A percentile compares a stretch with the other conserved stretches of the same genome.
Conservation (phyloP, 2,329 filamentous ascomycete genomes). For the Aspergillus tanneri region DNA sequence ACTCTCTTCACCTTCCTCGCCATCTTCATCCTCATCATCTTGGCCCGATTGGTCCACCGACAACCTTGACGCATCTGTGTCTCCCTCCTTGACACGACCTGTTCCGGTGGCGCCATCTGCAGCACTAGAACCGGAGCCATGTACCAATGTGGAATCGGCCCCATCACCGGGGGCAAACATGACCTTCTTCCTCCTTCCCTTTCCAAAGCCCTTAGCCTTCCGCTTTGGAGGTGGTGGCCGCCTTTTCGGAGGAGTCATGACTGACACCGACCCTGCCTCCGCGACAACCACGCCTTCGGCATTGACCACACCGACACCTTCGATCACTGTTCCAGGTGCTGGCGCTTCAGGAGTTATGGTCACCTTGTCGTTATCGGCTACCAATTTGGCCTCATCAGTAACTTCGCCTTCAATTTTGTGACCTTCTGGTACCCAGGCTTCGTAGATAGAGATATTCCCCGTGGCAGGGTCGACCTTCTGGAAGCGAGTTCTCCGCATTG, state of each 20-base stretch:
- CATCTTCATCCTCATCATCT: conserved; percentile 50
- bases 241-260: conserved; percentile 54
- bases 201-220: conserved; percentile 75
- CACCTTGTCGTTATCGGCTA: conserved; percentile 42
- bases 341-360: conserved; percentile 44
- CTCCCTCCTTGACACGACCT: conserved; percentile 41
- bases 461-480: conserved; percentile 70
- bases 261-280: conserved; percentile 45
- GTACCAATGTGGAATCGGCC: conserved; percentile 35
- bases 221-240: conserved; percentile 75
- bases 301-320: conserved; percentile 61
- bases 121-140: conserved; percentile 42
- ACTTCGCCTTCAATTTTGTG: conserved; percentile 81
- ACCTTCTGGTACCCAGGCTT: conserved; percentile 76
- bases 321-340: conserved; percentile 58
- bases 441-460: conserved; percentile 80
- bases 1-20: conserved; percentile 49
- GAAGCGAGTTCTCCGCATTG: conserved; percentile 77
- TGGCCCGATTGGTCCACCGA: conserved; percentile 46
- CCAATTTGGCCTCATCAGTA: conserved; percentile 54
- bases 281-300: conserved; percentile 60
- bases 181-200: conserved; percentile 73
- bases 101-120: conserved; percentile 29
- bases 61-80: conserved; percentile 46
- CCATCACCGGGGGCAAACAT: conserved; percentile 53